Evolutionary conservation across 352 stramenopile genomes (phyloP).

Genomic region (Phytopythium litorale): DNA sequence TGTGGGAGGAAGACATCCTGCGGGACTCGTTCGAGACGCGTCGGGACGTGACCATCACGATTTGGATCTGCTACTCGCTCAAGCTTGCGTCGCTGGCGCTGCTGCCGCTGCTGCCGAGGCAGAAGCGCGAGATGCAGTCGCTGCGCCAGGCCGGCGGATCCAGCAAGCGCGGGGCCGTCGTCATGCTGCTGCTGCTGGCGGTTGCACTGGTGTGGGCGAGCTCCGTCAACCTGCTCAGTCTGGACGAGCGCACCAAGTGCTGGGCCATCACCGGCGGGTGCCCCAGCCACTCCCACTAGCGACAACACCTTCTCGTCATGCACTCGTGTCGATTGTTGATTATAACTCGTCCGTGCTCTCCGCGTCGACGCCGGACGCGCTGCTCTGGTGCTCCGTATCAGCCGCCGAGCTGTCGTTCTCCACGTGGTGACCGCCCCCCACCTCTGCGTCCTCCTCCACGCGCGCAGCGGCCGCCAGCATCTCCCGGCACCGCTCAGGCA

Average conservation of each 20-base stretch:
- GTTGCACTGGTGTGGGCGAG: conserved; percentile 38
- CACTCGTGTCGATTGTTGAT: not conserved
- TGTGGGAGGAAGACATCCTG: conserved; percentile 50
- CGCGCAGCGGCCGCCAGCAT: conserved; percentile 16
- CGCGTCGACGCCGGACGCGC: not conserved
- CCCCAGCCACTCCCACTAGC: conserved; percentile 3
- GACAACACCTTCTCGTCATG: not conserved
- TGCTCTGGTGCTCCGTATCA: not conserved
- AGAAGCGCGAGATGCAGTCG: conserved; percentile 31
- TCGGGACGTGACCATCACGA: conserved; percentile 51
- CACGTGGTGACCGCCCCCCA: not conserved
- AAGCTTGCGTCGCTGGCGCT: conserved; percentile 52
- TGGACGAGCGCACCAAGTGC: conserved; percentile 56
- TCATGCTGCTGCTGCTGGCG: conserved; percentile 33
- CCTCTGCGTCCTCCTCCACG: not conserved
- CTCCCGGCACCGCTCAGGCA: conserved; percentile 26
- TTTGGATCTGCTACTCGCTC: conserved; percentile 48
- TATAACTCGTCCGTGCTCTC: not conserved
- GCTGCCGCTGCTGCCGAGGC: conserved; percentile 39
- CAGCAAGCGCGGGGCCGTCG: conserved; percentile 30
- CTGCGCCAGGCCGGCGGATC: conserved; percentile 32
- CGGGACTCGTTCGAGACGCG: conserved; percentile 39
- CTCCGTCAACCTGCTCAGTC: conserved; percentile 49
- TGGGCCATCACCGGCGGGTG: conserved; percentile 62
- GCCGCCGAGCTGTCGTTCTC: not conserved